Evolutionary conservation across 495 filamentous ascomycete species (phyloP).

Genomic region (Aspergillus baeticus): DNA sequence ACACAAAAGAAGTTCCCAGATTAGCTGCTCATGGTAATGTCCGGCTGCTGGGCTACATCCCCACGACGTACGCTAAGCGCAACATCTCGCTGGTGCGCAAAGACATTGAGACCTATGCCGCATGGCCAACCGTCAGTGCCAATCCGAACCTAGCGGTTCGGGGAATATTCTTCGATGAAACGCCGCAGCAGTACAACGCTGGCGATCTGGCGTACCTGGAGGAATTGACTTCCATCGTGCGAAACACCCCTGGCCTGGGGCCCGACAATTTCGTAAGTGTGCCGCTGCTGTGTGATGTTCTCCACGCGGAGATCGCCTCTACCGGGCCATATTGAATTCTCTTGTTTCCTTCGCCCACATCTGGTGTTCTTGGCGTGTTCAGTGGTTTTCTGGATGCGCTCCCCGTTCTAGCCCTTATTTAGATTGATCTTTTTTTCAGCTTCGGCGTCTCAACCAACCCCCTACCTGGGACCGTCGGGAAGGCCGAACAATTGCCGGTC

Average conservation of each 20-base stretch:
- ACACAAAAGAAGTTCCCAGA: conserved; percentile 45
- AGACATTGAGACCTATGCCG: conserved; percentile 49
- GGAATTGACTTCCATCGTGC: conserved; percentile 36
- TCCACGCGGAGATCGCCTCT: conserved; percentile 11
- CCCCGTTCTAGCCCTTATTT: conserved; percentile 8
- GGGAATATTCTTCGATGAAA: conserved; percentile 51
- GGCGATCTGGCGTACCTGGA: conserved; percentile 35
- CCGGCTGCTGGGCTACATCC: conserved; percentile 54
- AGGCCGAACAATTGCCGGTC: neutral
- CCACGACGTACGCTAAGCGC: conserved; percentile 48
- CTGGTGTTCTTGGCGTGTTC: neutral
- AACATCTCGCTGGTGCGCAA: conserved; percentile 34
- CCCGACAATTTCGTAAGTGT: conserved; percentile 40
- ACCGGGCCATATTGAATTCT: neutral
- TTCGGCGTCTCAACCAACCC: neutral
- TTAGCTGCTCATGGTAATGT: conserved; percentile 48
- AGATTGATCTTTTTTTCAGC: conserved; percentile 10
- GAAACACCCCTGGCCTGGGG: conserved; percentile 32
- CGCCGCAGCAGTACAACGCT: conserved; percentile 40
- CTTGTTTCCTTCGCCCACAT: neutral
- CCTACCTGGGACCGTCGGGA: conserved; percentile 13
- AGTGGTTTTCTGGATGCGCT: too few relatives aligned
- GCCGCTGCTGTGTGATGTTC: conserved; percentile 9
- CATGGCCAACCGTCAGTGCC: conserved; percentile 40
- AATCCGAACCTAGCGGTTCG: conserved; percentile 37